phyloP scores from a whole-genome alignment of 192 early-diverging fungal species.

The Chytriomyces sp. region DNA sequence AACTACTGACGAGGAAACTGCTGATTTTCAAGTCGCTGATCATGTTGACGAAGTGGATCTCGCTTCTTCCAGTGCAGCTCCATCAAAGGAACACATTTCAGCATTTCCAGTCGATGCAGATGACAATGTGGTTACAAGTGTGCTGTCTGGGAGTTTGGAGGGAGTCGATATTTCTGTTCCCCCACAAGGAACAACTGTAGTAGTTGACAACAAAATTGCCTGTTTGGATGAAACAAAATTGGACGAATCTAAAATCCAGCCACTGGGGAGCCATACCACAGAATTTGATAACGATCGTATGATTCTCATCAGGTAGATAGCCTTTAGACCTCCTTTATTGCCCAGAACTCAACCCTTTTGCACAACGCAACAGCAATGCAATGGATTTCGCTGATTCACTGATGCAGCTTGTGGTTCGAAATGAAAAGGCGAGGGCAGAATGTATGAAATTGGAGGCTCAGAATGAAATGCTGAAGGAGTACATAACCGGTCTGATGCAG shows the following conservation, averaged over 20 bases:
- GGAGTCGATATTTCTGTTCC: neutral
- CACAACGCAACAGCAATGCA: too few relatives aligned
- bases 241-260: neutral
- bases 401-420: conserved; percentile 1
- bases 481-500: conserved; percentile 12
- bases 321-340: too few relatives aligned
- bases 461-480: conserved; percentile 6
- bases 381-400: conserved; percentile 18
- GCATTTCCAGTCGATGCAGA: too few relatives aligned
- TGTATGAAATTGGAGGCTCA: neutral
- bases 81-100: too few relatives aligned
- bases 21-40: too few relatives aligned
- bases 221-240: neutral
- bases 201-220: neutral
- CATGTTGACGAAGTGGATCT: neutral
- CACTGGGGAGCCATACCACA: neutral
- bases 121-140: neutral
- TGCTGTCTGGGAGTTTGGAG: neutral
- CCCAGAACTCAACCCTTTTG: neutral
- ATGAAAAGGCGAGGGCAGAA: neutral
- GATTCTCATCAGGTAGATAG: conserved; percentile 17
- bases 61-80: neutral
- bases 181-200: neutral
- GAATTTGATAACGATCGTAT: conserved; percentile 27
- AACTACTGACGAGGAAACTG: too few relatives aligned